Conservation (phyloP, 176 grass and related monocot species). For the Cocos nucifera region DNA sequence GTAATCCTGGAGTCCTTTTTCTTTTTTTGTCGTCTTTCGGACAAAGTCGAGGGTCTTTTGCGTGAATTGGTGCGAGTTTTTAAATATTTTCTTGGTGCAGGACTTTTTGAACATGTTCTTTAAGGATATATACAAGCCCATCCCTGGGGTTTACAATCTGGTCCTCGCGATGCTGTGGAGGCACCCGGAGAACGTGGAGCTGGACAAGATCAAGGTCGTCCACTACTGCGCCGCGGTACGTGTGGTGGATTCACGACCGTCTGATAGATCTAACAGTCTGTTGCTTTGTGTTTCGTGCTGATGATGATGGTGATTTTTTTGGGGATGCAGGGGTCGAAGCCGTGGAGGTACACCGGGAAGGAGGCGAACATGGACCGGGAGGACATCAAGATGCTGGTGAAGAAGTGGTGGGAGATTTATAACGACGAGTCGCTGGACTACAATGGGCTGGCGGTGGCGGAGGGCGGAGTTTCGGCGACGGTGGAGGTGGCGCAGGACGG, state of each 20-base stretch:
- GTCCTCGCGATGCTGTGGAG: slow-evolving; percentile 84
- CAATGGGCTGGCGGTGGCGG: slow-evolving; percentile 12
- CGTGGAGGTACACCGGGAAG: slow-evolving; percentile 63
- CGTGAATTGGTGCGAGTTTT: too few relatives aligned
- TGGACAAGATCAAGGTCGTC: slow-evolving; percentile 65
- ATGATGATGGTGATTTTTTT: neutral
- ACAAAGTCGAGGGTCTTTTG: too few relatives aligned
- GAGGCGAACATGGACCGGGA: slow-evolving; percentile 72
- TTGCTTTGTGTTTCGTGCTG: too few relatives aligned
- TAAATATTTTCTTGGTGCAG: slow-evolving; percentile 15
- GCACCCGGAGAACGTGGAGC: slow-evolving; percentile 58
- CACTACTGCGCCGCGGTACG: slow-evolving; percentile 82
- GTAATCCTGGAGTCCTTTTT: slow-evolving; percentile 2
- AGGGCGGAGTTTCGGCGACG: neutral
- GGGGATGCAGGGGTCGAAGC: slow-evolving; percentile 49
- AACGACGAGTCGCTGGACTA: slow-evolving; percentile 48
- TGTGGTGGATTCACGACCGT: neutral
- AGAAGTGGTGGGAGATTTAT: slow-evolving; percentile 52
- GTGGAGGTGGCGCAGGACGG: neutral
- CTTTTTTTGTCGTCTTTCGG: too few relatives aligned
- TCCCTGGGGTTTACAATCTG: slow-evolving; percentile 55
- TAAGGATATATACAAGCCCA: slow-evolving; percentile 39
- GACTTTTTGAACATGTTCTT: slow-evolving; percentile 88
- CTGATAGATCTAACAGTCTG: too few relatives aligned
- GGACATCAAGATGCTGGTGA: slow-evolving; percentile 57